phyloP scores from a whole-genome alignment of 192 early-diverging fungal species.

The Mortierella hygrophila region DNA sequence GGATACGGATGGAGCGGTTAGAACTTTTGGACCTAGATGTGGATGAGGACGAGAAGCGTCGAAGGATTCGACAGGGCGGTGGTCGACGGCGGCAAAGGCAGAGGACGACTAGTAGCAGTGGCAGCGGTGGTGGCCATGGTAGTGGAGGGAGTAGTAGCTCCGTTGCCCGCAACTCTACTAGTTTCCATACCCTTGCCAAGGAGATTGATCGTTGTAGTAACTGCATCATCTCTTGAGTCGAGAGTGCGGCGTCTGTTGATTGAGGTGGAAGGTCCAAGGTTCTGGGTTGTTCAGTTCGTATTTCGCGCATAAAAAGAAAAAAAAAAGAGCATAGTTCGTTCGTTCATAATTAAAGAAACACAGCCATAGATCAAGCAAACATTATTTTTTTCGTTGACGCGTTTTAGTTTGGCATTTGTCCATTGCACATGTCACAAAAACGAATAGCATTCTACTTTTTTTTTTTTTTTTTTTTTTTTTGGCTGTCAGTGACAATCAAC shows the following conservation, averaged over 20 bases:
- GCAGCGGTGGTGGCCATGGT: not conserved
- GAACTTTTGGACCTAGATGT: conserved; percentile 23
- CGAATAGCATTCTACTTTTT: too few relatives aligned
- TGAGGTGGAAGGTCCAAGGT: not conserved
- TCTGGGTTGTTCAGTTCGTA: not conserved
- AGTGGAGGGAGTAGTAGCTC: not conserved
- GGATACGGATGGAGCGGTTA: conserved; percentile 25
- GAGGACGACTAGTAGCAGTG: not conserved
- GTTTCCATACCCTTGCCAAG: not conserved
- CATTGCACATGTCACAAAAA: too few relatives aligned
- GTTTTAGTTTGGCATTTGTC: too few relatives aligned
- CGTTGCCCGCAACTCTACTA: not conserved
- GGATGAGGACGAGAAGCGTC: not conserved
- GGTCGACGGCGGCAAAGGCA: not conserved
- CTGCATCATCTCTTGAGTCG: conserved; percentile 12
- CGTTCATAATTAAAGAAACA: too few relatives aligned
- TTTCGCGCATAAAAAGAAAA: too few relatives aligned
- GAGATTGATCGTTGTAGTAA: conserved; percentile 16
- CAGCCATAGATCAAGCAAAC: too few relatives aligned
- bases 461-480: too few relatives aligned
- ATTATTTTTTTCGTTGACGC: too few relatives aligned
- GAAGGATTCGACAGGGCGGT: not conserved
- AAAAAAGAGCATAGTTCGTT: too few relatives aligned
- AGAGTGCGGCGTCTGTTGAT: not conserved
- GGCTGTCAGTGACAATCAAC: too few relatives aligned